These are phyloP conservation scores for Diplodia intermedia DNA, from an alignment of 2,329 filamentous ascomycete genomes.

Conservation along the genomic window DNA sequence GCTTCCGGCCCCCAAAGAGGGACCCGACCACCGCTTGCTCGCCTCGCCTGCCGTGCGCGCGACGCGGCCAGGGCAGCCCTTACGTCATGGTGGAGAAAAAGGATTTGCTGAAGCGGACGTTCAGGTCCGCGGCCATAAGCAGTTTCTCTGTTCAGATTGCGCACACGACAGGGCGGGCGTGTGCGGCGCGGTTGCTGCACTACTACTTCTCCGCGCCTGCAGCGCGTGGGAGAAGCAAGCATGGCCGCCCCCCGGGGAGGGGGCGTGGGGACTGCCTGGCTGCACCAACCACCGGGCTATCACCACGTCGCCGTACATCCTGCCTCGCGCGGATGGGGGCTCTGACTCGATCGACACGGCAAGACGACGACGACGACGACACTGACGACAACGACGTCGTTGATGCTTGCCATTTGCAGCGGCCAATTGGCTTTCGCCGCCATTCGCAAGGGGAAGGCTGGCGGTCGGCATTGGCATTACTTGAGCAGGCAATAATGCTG, in stretches of 20 bases:
- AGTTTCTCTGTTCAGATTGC: not conserved
- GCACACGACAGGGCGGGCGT: constrained; percentile 1
- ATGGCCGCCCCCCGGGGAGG: too few relatives aligned
- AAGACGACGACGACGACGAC: not conserved
- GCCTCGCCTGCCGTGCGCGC: not conserved
- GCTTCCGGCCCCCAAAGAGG: not conserved
- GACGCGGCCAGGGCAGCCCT: not conserved
- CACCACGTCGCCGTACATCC: constrained; percentile 10
- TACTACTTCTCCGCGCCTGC: not conserved
- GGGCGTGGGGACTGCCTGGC: not conserved
- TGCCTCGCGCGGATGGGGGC: not conserved
- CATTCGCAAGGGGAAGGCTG: not conserved
- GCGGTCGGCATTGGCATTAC: not conserved
- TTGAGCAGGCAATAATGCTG: not conserved
- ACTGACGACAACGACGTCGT: not conserved
- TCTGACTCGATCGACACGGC: not conserved
- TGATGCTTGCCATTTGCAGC: not conserved
- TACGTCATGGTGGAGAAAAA: constrained; percentile 12
- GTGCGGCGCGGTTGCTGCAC: not conserved
- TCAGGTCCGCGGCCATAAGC: not conserved
- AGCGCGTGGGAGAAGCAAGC: not conserved
- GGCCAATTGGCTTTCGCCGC: not conserved
- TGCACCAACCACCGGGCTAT: constrained; percentile 21
- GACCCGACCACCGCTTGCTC: not conserved
- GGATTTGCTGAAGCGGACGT: not conserved